Conservation (phyloP, 345 rosid species). For the Jatropha curcas region DNA sequence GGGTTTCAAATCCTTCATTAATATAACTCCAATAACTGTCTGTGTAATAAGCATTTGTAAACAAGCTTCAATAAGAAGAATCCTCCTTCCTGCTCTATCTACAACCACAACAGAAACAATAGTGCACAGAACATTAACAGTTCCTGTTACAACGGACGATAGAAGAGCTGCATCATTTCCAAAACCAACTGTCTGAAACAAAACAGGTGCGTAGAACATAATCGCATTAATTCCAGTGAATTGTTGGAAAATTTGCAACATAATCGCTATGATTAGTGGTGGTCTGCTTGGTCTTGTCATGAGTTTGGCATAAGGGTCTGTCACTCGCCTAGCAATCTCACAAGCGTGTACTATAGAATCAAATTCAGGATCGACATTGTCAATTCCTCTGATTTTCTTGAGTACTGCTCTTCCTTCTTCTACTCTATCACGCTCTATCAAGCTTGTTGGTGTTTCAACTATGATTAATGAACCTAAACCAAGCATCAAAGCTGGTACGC, state of each 20-base stretch:
- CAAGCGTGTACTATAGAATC: slow-evolving; percentile 42
- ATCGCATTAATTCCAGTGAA: slow-evolving; percentile 63
- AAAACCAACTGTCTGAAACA: slow-evolving; percentile 44
- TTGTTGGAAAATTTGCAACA: slow-evolving; percentile 60
- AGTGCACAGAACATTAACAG: slow-evolving; percentile 37
- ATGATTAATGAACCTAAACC: slow-evolving; percentile 53
- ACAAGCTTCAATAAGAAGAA: slow-evolving; percentile 47
- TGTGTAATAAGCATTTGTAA: slow-evolving; percentile 45
- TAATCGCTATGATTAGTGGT: slow-evolving; percentile 48
- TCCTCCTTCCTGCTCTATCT: slow-evolving; percentile 37
- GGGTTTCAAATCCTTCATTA: slow-evolving; percentile 32
- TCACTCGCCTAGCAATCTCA: slow-evolving; percentile 41
- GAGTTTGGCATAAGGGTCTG: slow-evolving; percentile 40
- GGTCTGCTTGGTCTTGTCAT: slow-evolving; percentile 49
- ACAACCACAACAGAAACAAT: slow-evolving; percentile 36
- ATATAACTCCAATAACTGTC: slow-evolving; percentile 50
- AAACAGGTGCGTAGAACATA: slow-evolving; percentile 42
- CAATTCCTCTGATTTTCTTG: slow-evolving; percentile 52
- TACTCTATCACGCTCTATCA: slow-evolving; percentile 43
- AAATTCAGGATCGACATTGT: slow-evolving; percentile 45
- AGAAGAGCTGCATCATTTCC: slow-evolving; percentile 28
- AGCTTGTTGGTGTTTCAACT: slow-evolving; percentile 61
- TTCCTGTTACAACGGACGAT: slow-evolving; percentile 35
- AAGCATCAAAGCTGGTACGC: slow-evolving; percentile 46
- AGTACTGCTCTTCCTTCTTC: slow-evolving; percentile 35